Evolutionary conservation across 495 filamentous ascomycete species (phyloP).

Genomic region (Aspergillus sparsus): DNA sequence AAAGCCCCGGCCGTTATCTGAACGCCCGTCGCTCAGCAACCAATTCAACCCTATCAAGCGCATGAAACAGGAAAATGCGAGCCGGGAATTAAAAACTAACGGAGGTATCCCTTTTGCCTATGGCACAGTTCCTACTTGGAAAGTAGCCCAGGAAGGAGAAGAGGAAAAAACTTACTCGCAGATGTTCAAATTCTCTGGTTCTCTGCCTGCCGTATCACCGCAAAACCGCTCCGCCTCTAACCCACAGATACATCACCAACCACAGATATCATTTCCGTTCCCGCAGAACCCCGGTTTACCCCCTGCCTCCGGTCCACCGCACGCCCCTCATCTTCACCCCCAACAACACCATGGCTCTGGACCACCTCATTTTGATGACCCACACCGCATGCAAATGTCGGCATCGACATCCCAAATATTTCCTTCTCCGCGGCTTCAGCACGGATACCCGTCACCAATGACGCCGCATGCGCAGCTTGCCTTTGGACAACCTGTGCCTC

Average conservation of each 20-base stretch:
- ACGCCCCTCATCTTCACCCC: conserved; percentile 64
- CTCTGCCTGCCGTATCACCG: conserved; percentile 60
- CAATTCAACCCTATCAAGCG: conserved; percentile 76
- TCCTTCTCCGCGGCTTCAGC: conserved; percentile 75
- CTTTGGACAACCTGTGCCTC: conserved; percentile 72
- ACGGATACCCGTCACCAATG: conserved; percentile 72
- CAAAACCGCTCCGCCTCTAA: conserved; percentile 62
- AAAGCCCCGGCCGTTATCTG: conserved; percentile 58
- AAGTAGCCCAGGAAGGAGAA: conserved; percentile 53
- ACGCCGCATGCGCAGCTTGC: conserved; percentile 65
- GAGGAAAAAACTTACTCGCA: conserved; percentile 72
- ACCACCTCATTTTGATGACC: conserved; percentile 68
- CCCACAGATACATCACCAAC: conserved; percentile 69
- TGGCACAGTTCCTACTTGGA: conserved; percentile 80
- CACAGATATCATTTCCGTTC: conserved; percentile 71
- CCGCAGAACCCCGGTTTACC: conserved; percentile 50
- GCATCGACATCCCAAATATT: conserved; percentile 74
- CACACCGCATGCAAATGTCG: conserved; percentile 83
- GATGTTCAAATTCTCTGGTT: conserved; percentile 67
- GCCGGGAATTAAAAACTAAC: conserved; percentile 57
- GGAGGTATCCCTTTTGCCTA: conserved; percentile 76
- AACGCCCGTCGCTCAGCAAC: conserved; percentile 62
- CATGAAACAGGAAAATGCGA: conserved; percentile 57
- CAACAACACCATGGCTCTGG: conserved; percentile 64
- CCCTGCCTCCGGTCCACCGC: conserved; percentile 55